Base-by-base conservation (phyloP, 2,329 filamentous ascomycete species). In the Peltaster fructicola region DNA sequence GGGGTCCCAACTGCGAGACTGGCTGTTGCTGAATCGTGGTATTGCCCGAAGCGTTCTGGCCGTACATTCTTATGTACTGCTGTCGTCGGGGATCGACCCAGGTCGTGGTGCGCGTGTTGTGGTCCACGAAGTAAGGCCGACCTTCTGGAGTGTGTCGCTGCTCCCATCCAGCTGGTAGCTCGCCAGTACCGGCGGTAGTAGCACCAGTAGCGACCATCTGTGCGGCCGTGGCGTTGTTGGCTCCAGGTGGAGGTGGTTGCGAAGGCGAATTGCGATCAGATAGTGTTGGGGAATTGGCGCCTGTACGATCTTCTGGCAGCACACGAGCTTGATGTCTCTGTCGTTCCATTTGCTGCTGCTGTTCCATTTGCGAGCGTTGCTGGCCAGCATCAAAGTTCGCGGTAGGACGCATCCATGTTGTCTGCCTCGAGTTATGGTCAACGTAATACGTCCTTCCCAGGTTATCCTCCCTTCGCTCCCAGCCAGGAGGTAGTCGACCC, bases 21-120 rank as follows among this genome's bases (percentile, higher is more conserved):
- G 88, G 85, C 54, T 98, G 88, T 48, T 93, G 85, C 52, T 95
- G 85, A 36, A 95, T 92, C 17, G 80, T 84, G 23, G 80, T 84
- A 35, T 70, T 68, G 22, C 61, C 59, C 17, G 55, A 56, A 33
- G 75, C 78, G 52, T 81, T 88, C 41, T 85, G 79, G 2, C 84
- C 85, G 47, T 98, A 98, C 79, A 95, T 93, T 30, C 88, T 68
- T 32, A 98, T 95, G 54, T 93, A 98, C 52, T 98, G 88, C 54
- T 95, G 88, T 34, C 88, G 74, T 40, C 88, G 73, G 15, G 88
- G 88, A 49, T 98, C 88, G 9, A 98, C 88, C 88, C 88, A 98
- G 1, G 88, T 95, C 0, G 88, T 98, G 2, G 88, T 95, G 36
- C 88, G 71, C 7, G 88, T 95, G 50, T 95, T 98, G 54, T 98